Conservation (phyloP, 805 yeast species). For the Spathaspora boniae region DNA sequence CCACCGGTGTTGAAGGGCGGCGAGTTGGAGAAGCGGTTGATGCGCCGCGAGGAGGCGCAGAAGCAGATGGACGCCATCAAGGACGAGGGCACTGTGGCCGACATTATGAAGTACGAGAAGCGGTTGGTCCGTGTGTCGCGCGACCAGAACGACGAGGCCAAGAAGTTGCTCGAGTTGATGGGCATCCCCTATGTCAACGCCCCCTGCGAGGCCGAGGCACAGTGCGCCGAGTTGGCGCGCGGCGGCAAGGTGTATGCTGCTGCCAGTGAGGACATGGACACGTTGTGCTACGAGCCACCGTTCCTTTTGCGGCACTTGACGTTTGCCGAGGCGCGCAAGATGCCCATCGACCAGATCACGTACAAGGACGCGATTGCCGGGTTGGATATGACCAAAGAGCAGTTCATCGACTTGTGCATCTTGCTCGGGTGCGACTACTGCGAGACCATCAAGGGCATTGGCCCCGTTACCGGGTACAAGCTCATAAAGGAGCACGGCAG, state of each 20-base stretch:
- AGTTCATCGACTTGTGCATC: constrained; percentile 89
- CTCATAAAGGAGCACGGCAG: constrained; percentile 81
- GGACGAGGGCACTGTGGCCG: constrained; percentile 79
- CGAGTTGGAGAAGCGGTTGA: constrained; percentile 82
- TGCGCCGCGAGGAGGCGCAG: constrained; percentile 78
- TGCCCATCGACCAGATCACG: constrained; percentile 84
- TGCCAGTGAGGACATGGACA: constrained; percentile 99
- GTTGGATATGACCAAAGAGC: constrained; percentile 64
- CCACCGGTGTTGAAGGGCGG: constrained; percentile 95
- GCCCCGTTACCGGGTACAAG: constrained; percentile 91
- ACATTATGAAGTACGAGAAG: constrained; percentile 71
- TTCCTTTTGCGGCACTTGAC: constrained; percentile 83
- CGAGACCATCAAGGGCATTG: constrained; percentile 91
- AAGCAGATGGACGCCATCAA: constrained; percentile 69
- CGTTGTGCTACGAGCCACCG: constrained; percentile 88
- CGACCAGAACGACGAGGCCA: constrained; percentile 94
- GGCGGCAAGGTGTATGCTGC: constrained; percentile 94
- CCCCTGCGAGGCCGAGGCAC: constrained; percentile 99
- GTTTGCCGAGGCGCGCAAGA: constrained; percentile 88
- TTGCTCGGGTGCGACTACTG: constrained; percentile 96
- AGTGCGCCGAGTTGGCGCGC: constrained; percentile 89
- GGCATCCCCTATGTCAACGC: constrained; percentile 94
- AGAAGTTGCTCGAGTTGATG: constrained; percentile 75
- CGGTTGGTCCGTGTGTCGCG: constrained; percentile 84
- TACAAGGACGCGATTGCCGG: constrained; percentile 69